These are phyloP conservation scores for Eudorina sp. DNA, from an alignment of 139 green algal species.

Conservation along the genomic window DNA sequence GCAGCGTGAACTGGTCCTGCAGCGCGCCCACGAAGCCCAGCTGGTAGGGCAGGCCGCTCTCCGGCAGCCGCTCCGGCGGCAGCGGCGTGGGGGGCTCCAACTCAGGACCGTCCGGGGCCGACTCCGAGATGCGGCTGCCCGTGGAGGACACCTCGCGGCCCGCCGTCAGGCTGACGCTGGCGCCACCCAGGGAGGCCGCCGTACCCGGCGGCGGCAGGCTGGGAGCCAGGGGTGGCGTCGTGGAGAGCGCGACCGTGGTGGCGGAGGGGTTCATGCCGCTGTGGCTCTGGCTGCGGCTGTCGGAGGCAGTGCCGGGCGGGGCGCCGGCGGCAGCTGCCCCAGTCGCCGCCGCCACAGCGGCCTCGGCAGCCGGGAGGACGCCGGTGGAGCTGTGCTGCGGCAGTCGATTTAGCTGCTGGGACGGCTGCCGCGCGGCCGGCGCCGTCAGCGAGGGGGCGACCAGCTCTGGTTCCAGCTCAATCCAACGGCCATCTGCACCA, in stretches of 20 bases:
- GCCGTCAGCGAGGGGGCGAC: background rate
- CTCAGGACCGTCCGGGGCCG: background rate
- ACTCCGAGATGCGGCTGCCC: background rate
- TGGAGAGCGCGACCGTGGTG: background rate
- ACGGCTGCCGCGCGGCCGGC: background rate
- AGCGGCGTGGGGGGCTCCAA: constrained; percentile 20
- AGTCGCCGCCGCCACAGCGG: background rate
- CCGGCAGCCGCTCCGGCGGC: constrained; percentile 36
- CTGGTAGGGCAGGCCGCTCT: constrained; percentile 55
- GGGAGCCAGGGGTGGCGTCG: background rate
- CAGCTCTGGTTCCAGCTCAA: constrained; percentile 42
- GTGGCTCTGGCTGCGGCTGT: too few species aligned
- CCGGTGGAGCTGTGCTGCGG: background rate
- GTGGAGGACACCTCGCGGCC: background rate
- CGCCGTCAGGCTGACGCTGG: background rate
- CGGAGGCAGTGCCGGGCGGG: too few species aligned
- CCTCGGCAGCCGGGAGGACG: background rate
- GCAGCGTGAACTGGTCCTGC: constrained; percentile 41
- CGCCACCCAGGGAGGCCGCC: too few species aligned
- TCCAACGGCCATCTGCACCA: constrained; percentile 28
- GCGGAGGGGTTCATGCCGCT: too few species aligned
- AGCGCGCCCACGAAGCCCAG: constrained; percentile 42
- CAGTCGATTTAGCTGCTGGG: background rate
- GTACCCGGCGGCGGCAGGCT: background rate
- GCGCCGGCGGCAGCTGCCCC: background rate